These are phyloP conservation scores for Podaxis carcinomalis DNA, from an alignment of 768 basidiomycete genomes.

Conservation along the genomic window DNA sequence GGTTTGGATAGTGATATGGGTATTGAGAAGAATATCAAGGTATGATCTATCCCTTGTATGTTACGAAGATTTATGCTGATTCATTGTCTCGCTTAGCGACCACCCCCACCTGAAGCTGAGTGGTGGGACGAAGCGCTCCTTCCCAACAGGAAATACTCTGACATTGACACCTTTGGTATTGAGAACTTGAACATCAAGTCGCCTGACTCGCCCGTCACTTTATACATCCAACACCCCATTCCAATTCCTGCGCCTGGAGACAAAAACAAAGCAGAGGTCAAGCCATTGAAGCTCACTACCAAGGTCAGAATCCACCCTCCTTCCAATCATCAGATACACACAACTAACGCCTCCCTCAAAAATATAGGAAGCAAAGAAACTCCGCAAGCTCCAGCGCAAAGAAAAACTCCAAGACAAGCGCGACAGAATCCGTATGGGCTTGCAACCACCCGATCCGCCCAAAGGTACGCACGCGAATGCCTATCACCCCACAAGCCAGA, in stretches of 20 bases:
- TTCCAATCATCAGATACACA: not conserved
- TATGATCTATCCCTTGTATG: conserved; percentile 25
- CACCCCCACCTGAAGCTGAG: conserved; percentile 84
- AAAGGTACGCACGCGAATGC: conserved; percentile 56
- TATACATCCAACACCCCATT: conserved; percentile 96
- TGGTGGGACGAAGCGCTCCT: conserved; percentile 97
- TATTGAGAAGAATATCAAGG: conserved; percentile 86
- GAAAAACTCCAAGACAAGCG: conserved; percentile 92
- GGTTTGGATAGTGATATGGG: conserved; percentile 93
- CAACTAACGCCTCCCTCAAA: not conserved
- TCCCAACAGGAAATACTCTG: conserved; percentile 76
- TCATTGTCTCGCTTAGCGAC: conserved; percentile 43
- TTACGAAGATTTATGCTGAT: not conserved
- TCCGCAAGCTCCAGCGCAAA: conserved; percentile 84
- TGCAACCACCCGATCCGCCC: conserved; percentile 90
- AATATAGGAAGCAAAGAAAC: conserved; percentile 87
- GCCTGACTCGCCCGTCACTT: conserved; percentile 71
- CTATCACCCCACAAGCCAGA: not conserved
- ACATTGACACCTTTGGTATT: conserved; percentile 52
- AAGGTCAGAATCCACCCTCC: conserved; percentile 45
- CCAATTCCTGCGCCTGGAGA: conserved; percentile 90
- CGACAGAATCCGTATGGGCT: conserved; percentile 93
- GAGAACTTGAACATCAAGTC: conserved; percentile 60
- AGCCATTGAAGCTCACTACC: conserved; percentile 89
- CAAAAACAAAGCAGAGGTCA: conserved; percentile 71